These are phyloP conservation scores for Suhomyces xylopsoci DNA, from an alignment of 805 yeast species.

Conservation along the genomic window DNA sequence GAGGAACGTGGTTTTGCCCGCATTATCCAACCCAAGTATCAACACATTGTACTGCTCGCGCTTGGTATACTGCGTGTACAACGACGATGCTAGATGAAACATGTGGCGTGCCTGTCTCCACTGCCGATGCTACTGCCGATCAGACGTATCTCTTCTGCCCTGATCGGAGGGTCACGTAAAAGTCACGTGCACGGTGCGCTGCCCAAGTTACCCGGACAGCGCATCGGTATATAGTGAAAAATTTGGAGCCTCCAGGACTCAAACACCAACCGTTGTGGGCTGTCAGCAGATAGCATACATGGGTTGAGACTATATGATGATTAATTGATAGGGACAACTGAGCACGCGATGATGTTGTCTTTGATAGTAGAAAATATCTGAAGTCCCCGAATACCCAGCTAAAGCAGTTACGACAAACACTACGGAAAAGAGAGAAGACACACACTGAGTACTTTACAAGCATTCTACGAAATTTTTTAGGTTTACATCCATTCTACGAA, in stretches of 20 bases:
- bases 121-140: not conserved
- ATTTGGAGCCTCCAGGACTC: not conserved
- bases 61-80: conserved; percentile 44
- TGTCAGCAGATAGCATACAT: not conserved
- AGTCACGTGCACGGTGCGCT: too few relatives aligned
- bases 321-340: conserved; percentile 19
- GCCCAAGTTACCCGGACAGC: conserved; percentile 10
- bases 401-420: not conserved
- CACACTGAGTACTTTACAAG: not conserved
- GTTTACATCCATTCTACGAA: too few relatives aligned
- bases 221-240: conserved; percentile 1
- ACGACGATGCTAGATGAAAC: conserved; percentile 45
- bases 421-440: not conserved
- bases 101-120: conserved; percentile 13
- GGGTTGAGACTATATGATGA: conserved; percentile 11
- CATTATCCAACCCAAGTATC: conserved; percentile 89
- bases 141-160: not conserved
- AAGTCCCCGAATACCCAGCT: not conserved
- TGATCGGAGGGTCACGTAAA: not conserved
- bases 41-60: conserved; percentile 50
- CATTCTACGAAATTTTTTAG: too few relatives aligned
- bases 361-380: conserved; percentile 11
- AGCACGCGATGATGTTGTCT: conserved; percentile 15
- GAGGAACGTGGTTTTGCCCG: conserved; percentile 74
- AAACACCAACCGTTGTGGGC: not conserved